phyloP scores from a whole-genome alignment of 192 early-diverging fungal species.

The Diversispora eburnea region DNA sequence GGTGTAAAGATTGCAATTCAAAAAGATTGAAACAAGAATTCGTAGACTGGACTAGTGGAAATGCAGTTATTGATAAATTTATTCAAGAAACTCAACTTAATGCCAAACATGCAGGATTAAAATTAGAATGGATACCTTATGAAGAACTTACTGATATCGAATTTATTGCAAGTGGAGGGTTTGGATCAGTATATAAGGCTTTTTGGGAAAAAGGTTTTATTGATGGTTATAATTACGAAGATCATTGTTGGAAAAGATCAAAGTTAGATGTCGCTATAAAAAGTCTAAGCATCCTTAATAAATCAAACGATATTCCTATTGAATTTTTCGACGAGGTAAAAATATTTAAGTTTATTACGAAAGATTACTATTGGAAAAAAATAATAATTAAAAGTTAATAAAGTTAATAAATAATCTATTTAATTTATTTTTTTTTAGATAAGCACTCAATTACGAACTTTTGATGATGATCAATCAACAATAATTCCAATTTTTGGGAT shows the following conservation, averaged over 20 bases:
- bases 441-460: background rate
- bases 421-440: background rate
- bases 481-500: constrained; percentile 13
- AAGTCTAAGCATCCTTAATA: background rate
- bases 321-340: constrained; percentile 6
- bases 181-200: constrained; percentile 16
- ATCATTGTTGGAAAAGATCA: background rate
- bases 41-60: constrained; percentile 2
- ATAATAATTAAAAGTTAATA: background rate
- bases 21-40: background rate
- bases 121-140: constrained; percentile 7
- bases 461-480: background rate
- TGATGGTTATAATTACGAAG: background rate
- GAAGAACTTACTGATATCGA: background rate
- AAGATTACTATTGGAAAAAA: too few species aligned
- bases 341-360: background rate
- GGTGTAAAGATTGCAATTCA: constrained; percentile 4
- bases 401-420: background rate
- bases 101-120: too few species aligned
- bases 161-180: background rate
- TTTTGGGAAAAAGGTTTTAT: background rate
- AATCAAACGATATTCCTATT: background rate
- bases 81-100: constrained; percentile 4
- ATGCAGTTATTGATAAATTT: constrained; percentile 5
- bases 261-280: background rate